A percentile compares a stretch with the other conserved stretches of the same genome.
phyloP scores from a whole-genome alignment of 768 basidiomycete genomes.

The Pleurotus cornucopiae region DNA sequence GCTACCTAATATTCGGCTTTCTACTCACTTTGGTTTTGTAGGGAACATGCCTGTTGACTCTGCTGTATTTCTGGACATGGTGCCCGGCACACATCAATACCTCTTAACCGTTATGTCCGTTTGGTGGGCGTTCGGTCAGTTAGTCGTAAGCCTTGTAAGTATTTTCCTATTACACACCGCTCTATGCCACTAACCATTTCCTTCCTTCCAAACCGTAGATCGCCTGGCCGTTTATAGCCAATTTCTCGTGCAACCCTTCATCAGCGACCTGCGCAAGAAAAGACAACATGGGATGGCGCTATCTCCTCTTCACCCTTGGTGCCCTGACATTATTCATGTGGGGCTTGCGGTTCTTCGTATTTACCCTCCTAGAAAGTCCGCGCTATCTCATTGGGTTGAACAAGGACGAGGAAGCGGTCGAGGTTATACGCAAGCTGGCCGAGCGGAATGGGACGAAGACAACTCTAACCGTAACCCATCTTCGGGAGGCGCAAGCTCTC shows the following conservation, averaged over 20 bases:
- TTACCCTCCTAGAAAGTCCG: conserved; percentile 65
- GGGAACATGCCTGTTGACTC: conserved; percentile 60
- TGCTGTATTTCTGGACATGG: conserved; percentile 70
- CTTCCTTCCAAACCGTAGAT: conserved; percentile 28
- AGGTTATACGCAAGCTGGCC: conserved; percentile 60
- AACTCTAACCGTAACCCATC: conserved; percentile 45
- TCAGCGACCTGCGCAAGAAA: conserved; percentile 33
- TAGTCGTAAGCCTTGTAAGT: conserved; percentile 43
- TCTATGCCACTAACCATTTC: no score
- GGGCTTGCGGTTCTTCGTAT: conserved; percentile 58
- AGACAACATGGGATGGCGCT: conserved; percentile 70
- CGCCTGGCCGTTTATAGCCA: conserved; percentile 68
- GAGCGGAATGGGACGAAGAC: conserved; percentile 50
- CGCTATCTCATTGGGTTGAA: conserved; percentile 71
- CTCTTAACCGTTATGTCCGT: conserved; percentile 69
- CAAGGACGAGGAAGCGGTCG: conserved; percentile 56
- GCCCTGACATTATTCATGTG: conserved; percentile 65
- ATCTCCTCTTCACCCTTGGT: conserved; percentile 67
- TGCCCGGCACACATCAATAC: conserved; percentile 71
- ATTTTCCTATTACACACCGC: neutral
- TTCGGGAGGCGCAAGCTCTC: conserved; percentile 24
- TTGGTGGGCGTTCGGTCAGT: conserved; percentile 78
- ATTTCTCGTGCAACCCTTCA: conserved; percentile 51
- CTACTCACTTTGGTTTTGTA: neutral
- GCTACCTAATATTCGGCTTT: neutral